phyloP scores from a whole-genome alignment of 345 rosid species.

The Murraya paniculata region DNA sequence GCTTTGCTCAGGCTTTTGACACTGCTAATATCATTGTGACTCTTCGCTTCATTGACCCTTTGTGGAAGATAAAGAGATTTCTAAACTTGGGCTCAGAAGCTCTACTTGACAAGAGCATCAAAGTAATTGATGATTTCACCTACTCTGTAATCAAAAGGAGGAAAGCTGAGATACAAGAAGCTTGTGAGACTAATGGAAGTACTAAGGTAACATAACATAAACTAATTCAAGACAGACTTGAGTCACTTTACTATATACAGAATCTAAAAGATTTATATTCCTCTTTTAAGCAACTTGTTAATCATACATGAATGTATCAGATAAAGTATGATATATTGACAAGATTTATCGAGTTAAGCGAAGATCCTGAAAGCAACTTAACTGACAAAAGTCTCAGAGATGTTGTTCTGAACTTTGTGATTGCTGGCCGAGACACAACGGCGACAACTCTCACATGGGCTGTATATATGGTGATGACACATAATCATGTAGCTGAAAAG shows the following conservation, averaged over 20 bases:
- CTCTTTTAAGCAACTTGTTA: neutral
- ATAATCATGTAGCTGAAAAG: slow-evolving; percentile 57
- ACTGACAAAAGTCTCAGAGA: slow-evolving; percentile 83
- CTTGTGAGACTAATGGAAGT: slow-evolving; percentile 23
- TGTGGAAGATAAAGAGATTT: slow-evolving; percentile 76
- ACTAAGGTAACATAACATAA: slow-evolving; percentile 36
- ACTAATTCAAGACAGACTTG: neutral
- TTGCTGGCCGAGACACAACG: slow-evolving; percentile 96
- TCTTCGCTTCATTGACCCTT: slow-evolving; percentile 82
- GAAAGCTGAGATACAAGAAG: slow-evolving; percentile 60
- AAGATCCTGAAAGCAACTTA: slow-evolving; percentile 57
- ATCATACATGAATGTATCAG: slow-evolving; percentile 26
- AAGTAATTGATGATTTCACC: slow-evolving; percentile 70
- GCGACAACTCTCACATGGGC: slow-evolving; percentile 97
- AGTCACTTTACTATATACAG: neutral
- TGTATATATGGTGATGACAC: slow-evolving; percentile 67
- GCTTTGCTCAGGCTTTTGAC: slow-evolving; percentile 84
- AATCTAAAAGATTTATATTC: neutral
- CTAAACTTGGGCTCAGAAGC: slow-evolving; percentile 85
- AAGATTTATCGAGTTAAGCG: slow-evolving; percentile 77
- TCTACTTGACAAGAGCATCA: slow-evolving; percentile 73
- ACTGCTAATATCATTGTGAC: slow-evolving; percentile 80
- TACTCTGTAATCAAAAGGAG: slow-evolving; percentile 72
- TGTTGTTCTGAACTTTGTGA: slow-evolving; percentile 83
- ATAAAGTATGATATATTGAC: slow-evolving; percentile 77